Evolutionary conservation across 768 basidiomycete genomes (phyloP).

Genomic region (Tulasnella sp.): DNA sequence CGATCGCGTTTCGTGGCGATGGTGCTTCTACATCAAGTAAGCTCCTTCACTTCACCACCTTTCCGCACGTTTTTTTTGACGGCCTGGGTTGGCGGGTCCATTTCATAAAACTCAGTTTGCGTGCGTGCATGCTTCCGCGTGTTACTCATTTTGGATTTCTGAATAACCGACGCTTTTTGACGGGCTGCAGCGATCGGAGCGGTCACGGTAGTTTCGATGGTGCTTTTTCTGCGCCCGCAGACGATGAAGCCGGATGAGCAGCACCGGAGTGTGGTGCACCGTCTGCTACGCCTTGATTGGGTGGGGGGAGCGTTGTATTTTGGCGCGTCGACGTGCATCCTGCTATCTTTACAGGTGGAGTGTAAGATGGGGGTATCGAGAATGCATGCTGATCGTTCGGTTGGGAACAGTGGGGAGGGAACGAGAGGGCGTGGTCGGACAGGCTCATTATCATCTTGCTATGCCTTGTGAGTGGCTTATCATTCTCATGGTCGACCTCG

Average conservation of each 20-base stretch:
- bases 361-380: too few relatives aligned
- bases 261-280: constrained; percentile 16
- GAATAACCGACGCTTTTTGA: too few relatives aligned
- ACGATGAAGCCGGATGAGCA: constrained; percentile 22
- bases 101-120: too few relatives aligned
- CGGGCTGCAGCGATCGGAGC: constrained; percentile 25
- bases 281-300: constrained; percentile 27
- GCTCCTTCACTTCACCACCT: neutral
- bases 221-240: constrained; percentile 21
- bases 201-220: constrained; percentile 26
- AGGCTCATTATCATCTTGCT: constrained; percentile 26
- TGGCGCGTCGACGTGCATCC: constrained; percentile 26
- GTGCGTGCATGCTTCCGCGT: too few relatives aligned
- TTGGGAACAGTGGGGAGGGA: constrained; percentile 30
- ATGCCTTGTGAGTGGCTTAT: neutral
- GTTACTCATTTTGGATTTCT: too few relatives aligned
- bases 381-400: too few relatives aligned
- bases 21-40: too few relatives aligned
- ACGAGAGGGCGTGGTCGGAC: constrained; percentile 30
- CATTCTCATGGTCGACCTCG: constrained; percentile 14
- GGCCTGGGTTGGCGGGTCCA: too few relatives aligned
- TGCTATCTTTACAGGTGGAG: constrained; percentile 28
- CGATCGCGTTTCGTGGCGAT: too few relatives aligned
- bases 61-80: constrained; percentile 2
- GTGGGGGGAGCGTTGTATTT: constrained; percentile 28